phyloP scores from a whole-genome alignment of 371 early-diverging fungal genomes.

The Funneliformis caledonium region DNA sequence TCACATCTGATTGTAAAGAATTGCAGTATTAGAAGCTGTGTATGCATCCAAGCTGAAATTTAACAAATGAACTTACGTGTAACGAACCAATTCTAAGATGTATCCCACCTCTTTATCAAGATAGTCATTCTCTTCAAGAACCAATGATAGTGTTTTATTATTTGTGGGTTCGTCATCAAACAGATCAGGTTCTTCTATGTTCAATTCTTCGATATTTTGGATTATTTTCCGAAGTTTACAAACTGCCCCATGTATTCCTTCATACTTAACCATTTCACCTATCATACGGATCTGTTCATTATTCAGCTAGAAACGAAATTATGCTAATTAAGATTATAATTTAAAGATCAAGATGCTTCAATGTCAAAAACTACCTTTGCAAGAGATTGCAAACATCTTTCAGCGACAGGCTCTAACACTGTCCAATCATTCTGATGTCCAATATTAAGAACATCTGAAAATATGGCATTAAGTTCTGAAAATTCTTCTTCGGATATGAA shows the following conservation, averaged over 20 bases:
- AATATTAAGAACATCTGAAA: not conserved
- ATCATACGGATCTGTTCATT: slow-evolving; percentile 17
- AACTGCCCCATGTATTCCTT: slow-evolving; percentile 26
- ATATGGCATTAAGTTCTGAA: slow-evolving; percentile 25
- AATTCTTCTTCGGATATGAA: not conserved
- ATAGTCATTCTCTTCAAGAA: slow-evolving; percentile 1
- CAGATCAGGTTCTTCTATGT: not conserved
- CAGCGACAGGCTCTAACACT: not conserved
- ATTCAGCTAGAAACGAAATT: not conserved
- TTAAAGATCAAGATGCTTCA: not conserved
- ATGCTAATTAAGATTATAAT: slow-evolving; percentile 12
- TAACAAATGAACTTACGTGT: slow-evolving; percentile 16
- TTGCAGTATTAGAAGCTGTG: not conserved
- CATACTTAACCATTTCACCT: slow-evolving; percentile 17
- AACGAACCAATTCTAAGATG: slow-evolving; percentile 23
- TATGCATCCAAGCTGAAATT: not conserved
- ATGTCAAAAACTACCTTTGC: not conserved
- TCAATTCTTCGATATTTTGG: not conserved
- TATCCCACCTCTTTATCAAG: slow-evolving; percentile 10
- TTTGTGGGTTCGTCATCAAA: not conserved
- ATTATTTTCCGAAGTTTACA: slow-evolving; percentile 13
- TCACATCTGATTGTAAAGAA: slow-evolving; percentile 33
- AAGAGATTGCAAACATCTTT: slow-evolving; percentile 24
- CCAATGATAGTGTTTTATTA: not conserved
- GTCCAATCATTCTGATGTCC: slow-evolving; percentile 6